Evolutionary conservation across 345 rosid species (phyloP).

Genomic region (Mallotus nudiflorus): DNA sequence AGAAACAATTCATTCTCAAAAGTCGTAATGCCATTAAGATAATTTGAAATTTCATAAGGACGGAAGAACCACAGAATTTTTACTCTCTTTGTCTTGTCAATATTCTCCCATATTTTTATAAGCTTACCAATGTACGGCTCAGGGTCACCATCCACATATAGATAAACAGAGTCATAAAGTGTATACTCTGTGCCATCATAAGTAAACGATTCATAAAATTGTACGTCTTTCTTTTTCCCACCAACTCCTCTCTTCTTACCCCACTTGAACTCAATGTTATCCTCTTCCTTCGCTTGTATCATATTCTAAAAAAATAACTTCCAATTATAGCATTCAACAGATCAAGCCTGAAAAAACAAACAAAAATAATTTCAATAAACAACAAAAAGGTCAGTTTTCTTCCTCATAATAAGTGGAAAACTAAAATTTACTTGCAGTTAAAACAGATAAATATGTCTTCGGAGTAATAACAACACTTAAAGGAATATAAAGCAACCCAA

Average conservation of each 20-base stretch:
- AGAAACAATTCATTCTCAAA: constrained; percentile 68
- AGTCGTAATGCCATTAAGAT: constrained; percentile 37
- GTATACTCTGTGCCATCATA: constrained; percentile 62
- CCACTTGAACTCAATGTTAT: constrained; percentile 66
- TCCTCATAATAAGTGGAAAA: neutral
- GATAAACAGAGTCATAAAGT: constrained; percentile 70
- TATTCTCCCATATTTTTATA: constrained; percentile 67
- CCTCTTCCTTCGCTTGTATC: constrained; percentile 45
- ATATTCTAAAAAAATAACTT: constrained; percentile 32
- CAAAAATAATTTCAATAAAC: neutral
- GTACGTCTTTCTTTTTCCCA: constrained; percentile 58
- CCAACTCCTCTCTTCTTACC: constrained; percentile 60
- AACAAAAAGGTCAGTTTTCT: neutral
- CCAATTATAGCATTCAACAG: neutral
- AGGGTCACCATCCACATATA: constrained; percentile 36
- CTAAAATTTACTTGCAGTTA: neutral
- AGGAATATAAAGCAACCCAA: neutral
- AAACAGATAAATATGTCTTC: neutral
- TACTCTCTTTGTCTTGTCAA: constrained; percentile 48
- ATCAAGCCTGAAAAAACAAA: neutral
- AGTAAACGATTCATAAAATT: constrained; percentile 70
- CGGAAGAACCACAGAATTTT: constrained; percentile 83
- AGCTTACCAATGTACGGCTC: constrained; percentile 77
- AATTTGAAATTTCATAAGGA: constrained; percentile 56
- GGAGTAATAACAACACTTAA: too few species aligned